A percentile compares a stretch with the other conserved stretches of the same genome.
Conservation (phyloP, 495 filamentous ascomycete genomes). For the Hyaloscypha hepaticicola region DNA sequence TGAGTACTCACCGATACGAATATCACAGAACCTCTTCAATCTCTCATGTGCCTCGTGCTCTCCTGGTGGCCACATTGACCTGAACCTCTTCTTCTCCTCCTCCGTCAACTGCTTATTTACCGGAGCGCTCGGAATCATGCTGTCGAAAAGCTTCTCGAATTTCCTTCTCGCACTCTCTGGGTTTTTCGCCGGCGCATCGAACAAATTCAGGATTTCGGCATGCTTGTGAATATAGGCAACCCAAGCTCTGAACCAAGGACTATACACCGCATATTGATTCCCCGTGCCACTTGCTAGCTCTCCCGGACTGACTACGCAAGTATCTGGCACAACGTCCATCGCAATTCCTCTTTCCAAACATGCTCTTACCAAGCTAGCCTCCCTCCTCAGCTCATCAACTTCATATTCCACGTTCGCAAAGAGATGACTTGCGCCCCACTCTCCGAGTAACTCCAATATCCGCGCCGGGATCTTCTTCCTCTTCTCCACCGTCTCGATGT, state of each 20-base stretch:
- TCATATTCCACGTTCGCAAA: conserved; percentile 77
- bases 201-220: conserved; percentile 59
- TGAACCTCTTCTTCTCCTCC: conserved; percentile 57
- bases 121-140: conserved; percentile 60
- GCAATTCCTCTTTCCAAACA: conserved; percentile 60
- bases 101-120: conserved; percentile 60
- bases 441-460: conserved; percentile 65
- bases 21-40: conserved; percentile 67
- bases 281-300: conserved; percentile 59
- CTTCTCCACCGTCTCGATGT: conserved; percentile 68
- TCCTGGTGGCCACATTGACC: conserved; percentile 71
- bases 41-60: conserved; percentile 70
- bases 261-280: conserved; percentile 82
- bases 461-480: conserved; percentile 59
- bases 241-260: conserved; percentile 81
- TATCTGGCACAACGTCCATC: conserved; percentile 71
- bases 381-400: conserved; percentile 73
- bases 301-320: conserved; percentile 78
- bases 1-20: conserved; percentile 61
- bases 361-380: conserved; percentile 61
- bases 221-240: conserved; percentile 66
- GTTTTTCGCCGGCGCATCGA: conserved; percentile 61
- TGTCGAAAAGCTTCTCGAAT: conserved; percentile 61
- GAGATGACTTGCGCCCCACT: conserved; percentile 74
- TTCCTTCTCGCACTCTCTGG: conserved; percentile 49